Evolutionary conservation across 208 protist genomes (phyloP).

Genomic region (Trypanosoma platydactyli): DNA sequence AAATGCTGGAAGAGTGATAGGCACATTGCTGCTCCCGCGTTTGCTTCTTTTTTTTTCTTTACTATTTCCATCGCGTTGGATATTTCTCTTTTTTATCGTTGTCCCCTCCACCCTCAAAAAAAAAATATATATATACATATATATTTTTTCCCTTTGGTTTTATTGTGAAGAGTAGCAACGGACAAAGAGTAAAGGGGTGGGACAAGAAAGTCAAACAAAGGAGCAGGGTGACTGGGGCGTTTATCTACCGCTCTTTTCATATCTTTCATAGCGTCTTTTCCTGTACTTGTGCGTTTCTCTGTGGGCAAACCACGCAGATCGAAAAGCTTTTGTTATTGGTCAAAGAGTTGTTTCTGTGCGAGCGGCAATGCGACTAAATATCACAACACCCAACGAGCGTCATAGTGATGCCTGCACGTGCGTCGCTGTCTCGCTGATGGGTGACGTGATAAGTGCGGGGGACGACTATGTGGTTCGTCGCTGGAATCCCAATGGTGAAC

Average conservation of each 20-base stretch:
- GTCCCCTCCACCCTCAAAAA: neutral
- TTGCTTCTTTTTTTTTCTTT: too few relatives aligned
- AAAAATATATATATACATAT: neutral
- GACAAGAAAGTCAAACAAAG: neutral
- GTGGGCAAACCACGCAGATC: too few relatives aligned
- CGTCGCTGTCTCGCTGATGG: slow-evolving; percentile 81
- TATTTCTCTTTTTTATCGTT: neutral
- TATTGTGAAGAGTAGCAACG: neutral
- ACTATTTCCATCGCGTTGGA: too few relatives aligned
- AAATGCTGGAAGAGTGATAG: too few relatives aligned
- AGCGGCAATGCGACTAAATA: slow-evolving; percentile 69
- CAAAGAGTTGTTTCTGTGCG: slow-evolving; percentile 20
- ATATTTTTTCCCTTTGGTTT: neutral
- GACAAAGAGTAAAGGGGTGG: neutral
- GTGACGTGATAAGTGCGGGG: slow-evolving; percentile 86
- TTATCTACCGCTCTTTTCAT: neutral
- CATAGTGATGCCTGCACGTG: slow-evolving; percentile 89
- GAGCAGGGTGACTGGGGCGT: neutral
- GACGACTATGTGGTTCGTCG: slow-evolving; percentile 91
- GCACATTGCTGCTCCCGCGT: too few relatives aligned
- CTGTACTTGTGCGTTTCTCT: neutral
- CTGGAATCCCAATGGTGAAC: slow-evolving; percentile 93
- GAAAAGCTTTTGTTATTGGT: slow-evolving; percentile 18
- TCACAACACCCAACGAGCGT: slow-evolving; percentile 72
- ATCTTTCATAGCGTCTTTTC: neutral